A percentile compares a stretch with the other conserved stretches of the same genome.
Evolutionary conservation across 306 rosid species (phyloP).

Genomic region (Lotus japonicus): DNA sequence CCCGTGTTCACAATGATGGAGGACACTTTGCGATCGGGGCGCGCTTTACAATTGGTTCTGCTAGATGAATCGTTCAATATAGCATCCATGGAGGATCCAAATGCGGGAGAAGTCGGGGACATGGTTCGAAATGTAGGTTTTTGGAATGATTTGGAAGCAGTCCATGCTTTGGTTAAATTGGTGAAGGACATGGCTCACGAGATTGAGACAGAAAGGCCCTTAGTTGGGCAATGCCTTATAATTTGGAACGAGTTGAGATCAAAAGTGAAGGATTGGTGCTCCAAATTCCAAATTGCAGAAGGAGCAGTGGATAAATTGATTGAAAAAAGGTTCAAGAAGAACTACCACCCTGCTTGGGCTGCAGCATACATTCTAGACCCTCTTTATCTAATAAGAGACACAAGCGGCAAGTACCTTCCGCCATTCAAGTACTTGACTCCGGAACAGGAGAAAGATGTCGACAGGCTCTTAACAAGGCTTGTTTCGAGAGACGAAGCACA

Average conservation of each 20-base stretch:
- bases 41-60: constrained; percentile 53
- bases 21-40: constrained; percentile 48
- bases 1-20: constrained; percentile 48
- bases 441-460: constrained; percentile 63
- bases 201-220: constrained; percentile 69
- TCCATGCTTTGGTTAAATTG: constrained; percentile 51
- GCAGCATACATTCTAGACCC: constrained; percentile 66
- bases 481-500: constrained; percentile 54
- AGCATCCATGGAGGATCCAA: constrained; percentile 54
- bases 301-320: constrained; percentile 43
- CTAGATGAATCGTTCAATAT: constrained; percentile 52
- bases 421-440: constrained; percentile 51
- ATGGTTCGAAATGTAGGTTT: constrained; percentile 55
- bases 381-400: constrained; percentile 45
- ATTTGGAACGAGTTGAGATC: constrained; percentile 76
- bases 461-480: constrained; percentile 54
- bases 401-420: constrained; percentile 63
- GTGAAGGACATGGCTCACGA: constrained; percentile 73
- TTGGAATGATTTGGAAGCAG: constrained; percentile 76
- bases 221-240: constrained; percentile 81
- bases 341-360: constrained; percentile 76
- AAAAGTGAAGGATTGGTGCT: constrained; percentile 68
- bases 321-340: constrained; percentile 52
- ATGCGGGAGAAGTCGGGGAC: constrained; percentile 56
- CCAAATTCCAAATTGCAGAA: constrained; percentile 46